Evolutionary conservation across 2,329 filamentous ascomycete species (phyloP).

Genomic region (Aspergillus texensis): DNA sequence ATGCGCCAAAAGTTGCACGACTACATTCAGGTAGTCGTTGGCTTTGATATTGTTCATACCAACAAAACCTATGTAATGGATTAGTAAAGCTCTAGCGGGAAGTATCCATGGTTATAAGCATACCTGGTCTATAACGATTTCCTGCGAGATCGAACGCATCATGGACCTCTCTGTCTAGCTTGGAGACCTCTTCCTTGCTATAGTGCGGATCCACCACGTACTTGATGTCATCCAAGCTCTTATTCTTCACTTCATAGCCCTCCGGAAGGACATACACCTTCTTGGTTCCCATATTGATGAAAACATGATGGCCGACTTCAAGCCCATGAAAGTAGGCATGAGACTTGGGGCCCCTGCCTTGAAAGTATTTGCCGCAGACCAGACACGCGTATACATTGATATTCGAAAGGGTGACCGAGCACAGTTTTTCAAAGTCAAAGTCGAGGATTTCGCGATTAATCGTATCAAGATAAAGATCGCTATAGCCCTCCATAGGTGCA

Average conservation of each 20-base stretch:
- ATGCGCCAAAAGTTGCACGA: slow-evolving; percentile 88
- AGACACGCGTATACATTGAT: slow-evolving; percentile 99
- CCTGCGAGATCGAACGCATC: slow-evolving; percentile 76
- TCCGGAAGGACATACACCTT: slow-evolving; percentile 69
- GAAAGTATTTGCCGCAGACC: slow-evolving; percentile 96
- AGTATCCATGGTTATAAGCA: slow-evolving; percentile 5
- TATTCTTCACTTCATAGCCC: slow-evolving; percentile 93
- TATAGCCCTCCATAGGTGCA: slow-evolving; percentile 83
- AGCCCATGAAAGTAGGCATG: slow-evolving; percentile 97
- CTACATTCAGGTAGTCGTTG: slow-evolving; percentile 97
- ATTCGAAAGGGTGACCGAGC: slow-evolving; percentile 92
- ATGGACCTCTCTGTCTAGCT: slow-evolving; percentile 67
- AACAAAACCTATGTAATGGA: slow-evolving; percentile 66
- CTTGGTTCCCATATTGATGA: slow-evolving; percentile 82
- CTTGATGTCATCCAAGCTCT: slow-evolving; percentile 96
- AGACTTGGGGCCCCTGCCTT: slow-evolving; percentile 89
- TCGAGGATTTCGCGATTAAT: slow-evolving; percentile 91
- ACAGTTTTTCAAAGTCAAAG: slow-evolving; percentile 98
- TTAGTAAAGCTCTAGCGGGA: neutral
- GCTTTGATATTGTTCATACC: slow-evolving; percentile 99
- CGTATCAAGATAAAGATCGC: slow-evolving; percentile 95
- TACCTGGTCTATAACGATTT: slow-evolving; percentile 80
- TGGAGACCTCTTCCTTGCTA: slow-evolving; percentile 75
- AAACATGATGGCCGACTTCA: slow-evolving; percentile 94
- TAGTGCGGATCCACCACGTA: slow-evolving; percentile 93